phyloP scores from a whole-genome alignment of 1,284 basidiomycete genomes.

The Apiotrichum gamsii region DNA sequence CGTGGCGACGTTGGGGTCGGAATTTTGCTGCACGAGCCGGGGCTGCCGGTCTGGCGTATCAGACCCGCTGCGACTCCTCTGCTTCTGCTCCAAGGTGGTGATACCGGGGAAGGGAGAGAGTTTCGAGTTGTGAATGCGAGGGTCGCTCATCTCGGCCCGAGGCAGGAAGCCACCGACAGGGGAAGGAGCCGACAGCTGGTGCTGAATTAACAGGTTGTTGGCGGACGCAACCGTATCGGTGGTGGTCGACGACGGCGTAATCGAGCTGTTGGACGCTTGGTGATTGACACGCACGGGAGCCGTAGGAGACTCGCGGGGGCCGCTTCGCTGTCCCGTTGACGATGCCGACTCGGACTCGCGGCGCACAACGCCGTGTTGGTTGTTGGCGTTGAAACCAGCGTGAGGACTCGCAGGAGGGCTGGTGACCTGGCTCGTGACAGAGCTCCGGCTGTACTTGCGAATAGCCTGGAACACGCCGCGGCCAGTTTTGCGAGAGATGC shows the following conservation, averaged over 20 bases:
- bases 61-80: too few species aligned
- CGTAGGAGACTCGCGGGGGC: background rate
- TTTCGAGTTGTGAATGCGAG: conserved; percentile 59
- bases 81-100: conserved; percentile 55
- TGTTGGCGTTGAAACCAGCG: conserved; percentile 10
- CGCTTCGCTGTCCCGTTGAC: conserved; percentile 8
- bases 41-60: background rate
- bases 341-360: conserved; percentile 26
- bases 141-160: conserved; percentile 53
- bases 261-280: conserved; percentile 31
- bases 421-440: background rate
- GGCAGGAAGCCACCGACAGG: conserved; percentile 55
- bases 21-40: too few species aligned
- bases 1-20: too few species aligned
- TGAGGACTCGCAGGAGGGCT: conserved; percentile 25
- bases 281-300: conserved; percentile 7
- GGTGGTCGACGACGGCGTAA: conserved; percentile 17
- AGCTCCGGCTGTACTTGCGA: conserved; percentile 21
- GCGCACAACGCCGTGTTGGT: conserved; percentile 8
- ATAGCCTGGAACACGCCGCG: conserved; percentile 26
- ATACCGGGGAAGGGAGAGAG: conserved; percentile 84
- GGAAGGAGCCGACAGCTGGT: conserved; percentile 32
- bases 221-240: conserved; percentile 5
- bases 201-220: conserved; percentile 32
- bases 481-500: conserved; percentile 36